phyloP scores from a whole-genome alignment of 768 basidiomycete genomes.

The Mycena kentingensis region DNA sequence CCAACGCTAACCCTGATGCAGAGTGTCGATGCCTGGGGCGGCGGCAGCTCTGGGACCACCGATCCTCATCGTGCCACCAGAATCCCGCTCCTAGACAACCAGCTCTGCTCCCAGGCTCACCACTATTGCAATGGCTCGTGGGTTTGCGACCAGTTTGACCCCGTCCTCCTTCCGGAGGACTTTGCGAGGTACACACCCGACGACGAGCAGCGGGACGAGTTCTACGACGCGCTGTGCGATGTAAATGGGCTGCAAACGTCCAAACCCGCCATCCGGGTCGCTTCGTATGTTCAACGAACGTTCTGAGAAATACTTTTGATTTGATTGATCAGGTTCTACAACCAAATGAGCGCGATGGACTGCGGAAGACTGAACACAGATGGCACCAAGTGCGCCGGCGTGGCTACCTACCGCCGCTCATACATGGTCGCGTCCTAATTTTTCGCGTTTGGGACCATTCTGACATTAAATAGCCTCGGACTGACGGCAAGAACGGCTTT shows the following conservation, averaged over 20 bases:
- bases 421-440: not conserved
- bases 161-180: not conserved
- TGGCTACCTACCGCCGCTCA: not conserved
- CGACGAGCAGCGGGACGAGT: not conserved
- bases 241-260: slow-evolving; percentile 9
- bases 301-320: not conserved
- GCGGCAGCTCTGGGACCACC: slow-evolving; percentile 1
- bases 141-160: slow-evolving; percentile 9
- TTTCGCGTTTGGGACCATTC: not conserved
- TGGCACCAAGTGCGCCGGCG: not conserved
- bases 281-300: slow-evolving; percentile 1
- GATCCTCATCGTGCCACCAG: not conserved
- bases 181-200: not conserved
- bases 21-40: slow-evolving; percentile 18
- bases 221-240: slow-evolving; percentile 3
- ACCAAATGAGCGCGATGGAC: not conserved
- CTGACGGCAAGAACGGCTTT: not conserved
- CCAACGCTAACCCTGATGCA: not conserved
- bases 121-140: slow-evolving; percentile 11
- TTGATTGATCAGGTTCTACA: slow-evolving; percentile 14
- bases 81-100: slow-evolving; percentile 6
- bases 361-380: not conserved
- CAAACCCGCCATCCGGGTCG: not conserved
- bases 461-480: not conserved
- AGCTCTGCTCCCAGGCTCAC: slow-evolving; percentile 8